Conservation (phyloP, 495 filamentous ascomycete species). For the Tuber magnatum region DNA sequence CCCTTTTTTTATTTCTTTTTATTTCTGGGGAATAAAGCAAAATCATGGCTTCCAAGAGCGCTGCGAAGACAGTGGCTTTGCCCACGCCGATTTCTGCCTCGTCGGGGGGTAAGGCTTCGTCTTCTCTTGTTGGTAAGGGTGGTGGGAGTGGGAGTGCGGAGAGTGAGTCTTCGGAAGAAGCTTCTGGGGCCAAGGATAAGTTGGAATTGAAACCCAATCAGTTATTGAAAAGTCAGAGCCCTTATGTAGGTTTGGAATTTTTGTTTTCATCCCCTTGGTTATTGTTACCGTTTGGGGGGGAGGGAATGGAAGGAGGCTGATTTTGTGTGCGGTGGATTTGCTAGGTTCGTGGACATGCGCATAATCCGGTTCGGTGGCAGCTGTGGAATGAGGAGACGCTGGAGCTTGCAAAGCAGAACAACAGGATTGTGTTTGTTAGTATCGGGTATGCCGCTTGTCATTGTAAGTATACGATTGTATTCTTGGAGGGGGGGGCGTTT, state of each 20-base stretch:
- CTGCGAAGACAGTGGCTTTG: conserved; percentile 25
- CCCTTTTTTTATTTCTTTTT: conserved; percentile 8
- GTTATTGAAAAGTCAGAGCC: conserved; percentile 32
- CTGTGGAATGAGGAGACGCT: conserved; percentile 73
- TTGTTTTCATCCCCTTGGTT: neutral
- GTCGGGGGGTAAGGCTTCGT: conserved; percentile 8
- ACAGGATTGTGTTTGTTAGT: conserved; percentile 85
- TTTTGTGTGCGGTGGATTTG: conserved; percentile 2
- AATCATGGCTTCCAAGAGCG: conserved; percentile 19
- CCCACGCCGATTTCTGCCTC: conserved; percentile 30
- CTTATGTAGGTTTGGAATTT: conserved; percentile 34
- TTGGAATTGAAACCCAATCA: conserved; percentile 34
- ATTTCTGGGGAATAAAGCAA: conserved; percentile 6
- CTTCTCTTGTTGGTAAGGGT: conserved; percentile 3
- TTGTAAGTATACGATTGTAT: conserved; percentile 51
- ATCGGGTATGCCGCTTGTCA: conserved; percentile 96
- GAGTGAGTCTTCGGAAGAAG: conserved; percentile 17
- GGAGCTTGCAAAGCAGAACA: conserved; percentile 64
- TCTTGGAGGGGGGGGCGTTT: neutral
- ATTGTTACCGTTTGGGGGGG: neutral
- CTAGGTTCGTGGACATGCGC: conserved; percentile 57
- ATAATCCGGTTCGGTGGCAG: conserved; percentile 92
- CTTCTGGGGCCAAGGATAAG: conserved; percentile 25
- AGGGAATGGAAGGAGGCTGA: neutral
- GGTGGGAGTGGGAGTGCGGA: conserved; percentile 12